Evolutionary conservation across 768 basidiomycete genomes (phyloP).

Genomic region (Clathrus columnatus): DNA sequence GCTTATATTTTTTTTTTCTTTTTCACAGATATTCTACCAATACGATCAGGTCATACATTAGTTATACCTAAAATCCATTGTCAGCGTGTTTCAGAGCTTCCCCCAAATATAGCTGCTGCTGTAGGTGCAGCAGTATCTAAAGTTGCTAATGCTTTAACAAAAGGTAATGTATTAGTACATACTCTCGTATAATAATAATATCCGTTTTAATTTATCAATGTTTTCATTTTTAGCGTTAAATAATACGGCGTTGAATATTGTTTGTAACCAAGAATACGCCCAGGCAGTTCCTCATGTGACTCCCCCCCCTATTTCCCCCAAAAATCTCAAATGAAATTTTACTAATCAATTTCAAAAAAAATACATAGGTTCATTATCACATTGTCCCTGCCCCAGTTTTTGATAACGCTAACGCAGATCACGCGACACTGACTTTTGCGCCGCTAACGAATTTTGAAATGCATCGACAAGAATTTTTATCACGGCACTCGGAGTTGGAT

Average conservation of each 20-base stretch:
- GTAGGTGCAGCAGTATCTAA: conserved; percentile 50
- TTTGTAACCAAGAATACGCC: conserved; percentile 76
- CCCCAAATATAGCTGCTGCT: conserved; percentile 48
- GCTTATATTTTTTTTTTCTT: not conserved
- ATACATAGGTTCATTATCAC: conserved; percentile 60
- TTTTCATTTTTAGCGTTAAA: conserved; percentile 36
- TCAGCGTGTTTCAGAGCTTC: conserved; percentile 55
- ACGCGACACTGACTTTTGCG: conserved; percentile 10
- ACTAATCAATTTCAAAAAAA: not conserved
- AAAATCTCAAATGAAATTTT: not conserved
- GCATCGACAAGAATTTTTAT: conserved; percentile 40
- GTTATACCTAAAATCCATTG: conserved; percentile 62
- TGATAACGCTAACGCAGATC: conserved; percentile 19
- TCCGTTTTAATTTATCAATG: not conserved
- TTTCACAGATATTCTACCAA: conserved; percentile 52
- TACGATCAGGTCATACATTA: conserved; percentile 58
- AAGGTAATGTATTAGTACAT: conserved; percentile 37
- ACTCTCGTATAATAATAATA: not conserved
- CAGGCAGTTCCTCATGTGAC: conserved; percentile 72
- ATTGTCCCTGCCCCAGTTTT: conserved; percentile 59
- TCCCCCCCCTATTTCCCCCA: too few species aligned
- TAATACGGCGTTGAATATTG: conserved; percentile 64
- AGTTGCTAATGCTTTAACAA: conserved; percentile 53
- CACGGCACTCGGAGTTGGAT: not conserved
- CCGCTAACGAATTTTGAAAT: conserved; percentile 42